Percentiles rank a stretch among this genome's conserved stretches.
Evolutionary conservation across 2,329 filamentous ascomycete genomes (phyloP).

Genomic region (Monosporascus sp.): DNA sequence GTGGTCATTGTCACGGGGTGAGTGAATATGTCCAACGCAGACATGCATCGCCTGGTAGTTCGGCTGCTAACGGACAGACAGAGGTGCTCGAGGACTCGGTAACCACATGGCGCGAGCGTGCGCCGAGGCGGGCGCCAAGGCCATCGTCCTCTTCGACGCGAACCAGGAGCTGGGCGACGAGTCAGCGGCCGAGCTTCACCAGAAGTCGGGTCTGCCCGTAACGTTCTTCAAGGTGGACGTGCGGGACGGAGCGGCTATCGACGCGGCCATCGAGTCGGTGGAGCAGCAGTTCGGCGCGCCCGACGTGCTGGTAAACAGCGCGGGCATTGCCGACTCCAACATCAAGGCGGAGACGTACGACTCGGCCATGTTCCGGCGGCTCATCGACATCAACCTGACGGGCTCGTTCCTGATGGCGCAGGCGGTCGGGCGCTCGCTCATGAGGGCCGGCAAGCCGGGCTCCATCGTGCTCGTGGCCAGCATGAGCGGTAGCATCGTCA

Average conservation of each 20-base stretch:
- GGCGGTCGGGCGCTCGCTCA: constrained; percentile 68
- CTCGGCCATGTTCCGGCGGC: constrained; percentile 68
- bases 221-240: constrained; percentile 78
- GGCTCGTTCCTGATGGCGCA: constrained; percentile 75
- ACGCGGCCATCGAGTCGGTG: constrained; percentile 62
- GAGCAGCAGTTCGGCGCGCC: constrained; percentile 62
- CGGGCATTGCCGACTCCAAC: constrained; percentile 78
- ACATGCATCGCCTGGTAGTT: no score
- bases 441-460: constrained; percentile 63
- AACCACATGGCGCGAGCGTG: constrained; percentile 76
- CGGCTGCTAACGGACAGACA: constrained; percentile 21
- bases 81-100: constrained; percentile 70
- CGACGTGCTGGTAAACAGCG: constrained; percentile 74
- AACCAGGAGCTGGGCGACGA: constrained; percentile 70
- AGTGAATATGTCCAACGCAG: constrained; percentile 17
- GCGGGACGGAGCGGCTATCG: constrained; percentile 64
- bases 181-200: constrained; percentile 63
- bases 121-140: constrained; percentile 69
- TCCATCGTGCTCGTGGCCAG: constrained; percentile 72
- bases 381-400: constrained; percentile 78
- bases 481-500: constrained; percentile 80
- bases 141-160: constrained; percentile 70
- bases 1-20: constrained; percentile 69
- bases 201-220: constrained; percentile 67
- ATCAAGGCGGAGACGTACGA: constrained; percentile 77